These are phyloP conservation scores for Apiospora koreana DNA, from an alignment of 2,329 filamentous ascomycete genomes.

Conservation along the genomic window DNA sequence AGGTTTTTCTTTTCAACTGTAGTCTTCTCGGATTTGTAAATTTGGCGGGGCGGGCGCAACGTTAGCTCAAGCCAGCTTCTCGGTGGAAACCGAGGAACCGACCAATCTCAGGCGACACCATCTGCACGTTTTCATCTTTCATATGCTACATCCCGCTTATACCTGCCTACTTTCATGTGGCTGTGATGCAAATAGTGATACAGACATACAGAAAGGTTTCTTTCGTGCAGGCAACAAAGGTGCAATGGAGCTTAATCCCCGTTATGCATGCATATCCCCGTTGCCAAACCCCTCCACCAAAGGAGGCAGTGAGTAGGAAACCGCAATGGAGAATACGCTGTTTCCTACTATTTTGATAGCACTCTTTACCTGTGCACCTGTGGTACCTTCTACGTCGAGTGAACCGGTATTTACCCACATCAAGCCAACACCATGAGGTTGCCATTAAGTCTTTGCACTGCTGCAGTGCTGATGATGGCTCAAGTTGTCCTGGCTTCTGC, in stretches of 20 bases:
- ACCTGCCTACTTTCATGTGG: neutral
- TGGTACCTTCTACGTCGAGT: neutral
- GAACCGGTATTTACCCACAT: neutral
- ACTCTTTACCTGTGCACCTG: neutral
- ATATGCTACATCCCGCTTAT: no score
- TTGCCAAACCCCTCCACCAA: neutral
- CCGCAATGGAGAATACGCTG: neutral
- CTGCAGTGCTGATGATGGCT: neutral
- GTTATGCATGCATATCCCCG: neutral
- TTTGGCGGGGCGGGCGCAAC: neutral
- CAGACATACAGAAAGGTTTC: neutral
- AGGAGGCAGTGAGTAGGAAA: neutral
- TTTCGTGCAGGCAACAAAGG: neutral
- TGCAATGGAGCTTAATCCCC: neutral
- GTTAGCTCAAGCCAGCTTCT: neutral
- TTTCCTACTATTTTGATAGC: neutral
- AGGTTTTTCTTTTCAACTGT: no score
- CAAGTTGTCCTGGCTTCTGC: constrained; percentile 4
- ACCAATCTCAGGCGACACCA: neutral
- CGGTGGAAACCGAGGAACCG: neutral
- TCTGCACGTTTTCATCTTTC: neutral
- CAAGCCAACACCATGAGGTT: neutral
- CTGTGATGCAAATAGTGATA: neutral
- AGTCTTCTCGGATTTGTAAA: neutral
- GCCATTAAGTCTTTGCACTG: neutral